Base-by-base conservation (phyloP, 2,329 filamentous ascomycete species). In the Fusarium sp. region DNA sequence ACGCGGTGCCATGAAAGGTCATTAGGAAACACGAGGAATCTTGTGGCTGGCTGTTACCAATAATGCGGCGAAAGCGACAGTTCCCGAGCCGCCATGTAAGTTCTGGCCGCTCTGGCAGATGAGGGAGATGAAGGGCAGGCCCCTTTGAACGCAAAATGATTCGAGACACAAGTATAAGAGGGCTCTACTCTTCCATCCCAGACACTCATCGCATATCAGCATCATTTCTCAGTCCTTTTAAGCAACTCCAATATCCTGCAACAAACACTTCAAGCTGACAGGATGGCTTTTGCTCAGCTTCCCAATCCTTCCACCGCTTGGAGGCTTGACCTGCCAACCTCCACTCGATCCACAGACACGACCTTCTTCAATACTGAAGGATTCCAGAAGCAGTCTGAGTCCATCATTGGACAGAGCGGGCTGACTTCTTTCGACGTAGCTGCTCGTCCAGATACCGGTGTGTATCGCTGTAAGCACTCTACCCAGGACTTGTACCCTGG, bases 291-390 rank as follows among this genome's bases (percentile, higher is more conserved):
- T 41, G 13, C 51, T 23, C 18, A 30, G 15, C 12, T 54, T 37
- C 34, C 46, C 37, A 54, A 36, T 11, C 18, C 34, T 5, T 52
- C 62, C 37, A 46, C 62, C 34, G 46, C 65, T 11, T 70, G 67
- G 62, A 70, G 44, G 3, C 54, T 70, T 9, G 65, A 68, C 7
- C 62, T 56, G 3, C 60, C 66, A 13, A 41, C 28, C 11, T 52
- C 37, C 13, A 18, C 50, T 16, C 10, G 8, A 4, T 40, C 60
- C 12, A 27, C 28, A 3, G 43, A 62, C 3, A 30, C 51, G 2
- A n/a, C 11, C 3, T 10, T 47, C 4, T 40, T 51, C 15, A n/a
- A 43, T n/a, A n/a, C 40, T 31, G 39, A 43, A 4, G 48, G 37
- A 12, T 58, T 52, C 28, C 54, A 66, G 50, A 44, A 47, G 15